Evolutionary conservation across 1,284 basidiomycete genomes (phyloP).

Genomic region (Tilletia walkeri): DNA sequence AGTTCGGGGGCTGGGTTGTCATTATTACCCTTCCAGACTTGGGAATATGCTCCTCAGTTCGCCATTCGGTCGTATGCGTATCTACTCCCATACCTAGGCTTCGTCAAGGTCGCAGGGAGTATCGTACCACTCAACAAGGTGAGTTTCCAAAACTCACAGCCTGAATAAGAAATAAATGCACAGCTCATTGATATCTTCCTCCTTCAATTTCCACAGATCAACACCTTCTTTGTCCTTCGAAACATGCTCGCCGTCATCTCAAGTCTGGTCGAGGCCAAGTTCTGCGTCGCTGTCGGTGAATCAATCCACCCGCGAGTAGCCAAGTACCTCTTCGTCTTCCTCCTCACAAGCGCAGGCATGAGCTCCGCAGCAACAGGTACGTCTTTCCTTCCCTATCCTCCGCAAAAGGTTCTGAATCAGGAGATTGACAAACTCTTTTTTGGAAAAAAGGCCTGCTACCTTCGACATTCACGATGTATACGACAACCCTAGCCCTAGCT

Average conservation of each 20-base stretch:
- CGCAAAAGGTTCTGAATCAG: no score
- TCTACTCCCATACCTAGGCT: constrained; percentile 60
- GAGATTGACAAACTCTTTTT: not conserved
- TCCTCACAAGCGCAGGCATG: constrained; percentile 85
- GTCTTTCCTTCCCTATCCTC: constrained; percentile 29
- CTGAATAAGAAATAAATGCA: constrained; percentile 49
- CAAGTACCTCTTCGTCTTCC: constrained; percentile 82
- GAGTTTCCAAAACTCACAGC: constrained; percentile 35
- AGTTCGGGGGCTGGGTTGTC: constrained; percentile 25
- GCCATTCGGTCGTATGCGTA: constrained; percentile 94
- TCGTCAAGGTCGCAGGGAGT: constrained; percentile 50
- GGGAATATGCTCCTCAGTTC: constrained; percentile 89
- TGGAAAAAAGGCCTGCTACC: constrained; percentile 60
- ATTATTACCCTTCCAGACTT: constrained; percentile 80
- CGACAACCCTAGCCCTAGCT: constrained; percentile 76
- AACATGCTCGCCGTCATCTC: constrained; percentile 74
- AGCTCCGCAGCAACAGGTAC: constrained; percentile 81
- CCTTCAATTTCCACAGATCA: constrained; percentile 61
- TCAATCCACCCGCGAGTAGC: constrained; percentile 84
- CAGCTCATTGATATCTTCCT: constrained; percentile 23
- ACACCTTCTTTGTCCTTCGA: constrained; percentile 83
- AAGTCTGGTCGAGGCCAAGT: constrained; percentile 74
- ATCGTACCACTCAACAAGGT: constrained; percentile 55
- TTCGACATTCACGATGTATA: constrained; percentile 92
- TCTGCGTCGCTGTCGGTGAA: constrained; percentile 78